Percentiles rank a stretch among this genome's conserved stretches.
phyloP scores from a whole-genome alignment of 2,329 filamentous ascomycete species.

The Fusarium nelsonii region DNA sequence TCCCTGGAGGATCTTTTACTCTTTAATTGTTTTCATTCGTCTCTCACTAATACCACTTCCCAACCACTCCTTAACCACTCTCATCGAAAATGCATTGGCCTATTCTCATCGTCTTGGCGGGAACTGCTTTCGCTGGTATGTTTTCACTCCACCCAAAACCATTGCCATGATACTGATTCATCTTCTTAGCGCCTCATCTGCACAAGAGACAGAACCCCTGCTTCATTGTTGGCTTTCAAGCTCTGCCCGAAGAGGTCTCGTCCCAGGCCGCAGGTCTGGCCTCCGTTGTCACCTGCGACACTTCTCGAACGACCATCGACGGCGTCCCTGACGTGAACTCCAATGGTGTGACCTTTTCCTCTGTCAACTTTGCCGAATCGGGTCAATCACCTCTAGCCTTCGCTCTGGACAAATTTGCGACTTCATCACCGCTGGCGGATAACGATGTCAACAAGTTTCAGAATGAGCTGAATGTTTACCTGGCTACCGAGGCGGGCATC shows the following conservation, averaged over 20 bases:
- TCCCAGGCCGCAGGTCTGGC: conserved; percentile 58
- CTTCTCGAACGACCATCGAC: conserved; percentile 60
- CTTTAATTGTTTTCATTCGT: not conserved
- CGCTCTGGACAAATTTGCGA: conserved; percentile 66
- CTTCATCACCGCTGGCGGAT: conserved; percentile 60
- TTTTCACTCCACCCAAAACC: not conserved
- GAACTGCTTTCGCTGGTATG: conserved; percentile 40
- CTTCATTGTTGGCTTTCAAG: conserved; percentile 65
- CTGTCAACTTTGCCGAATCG: conserved; percentile 68
- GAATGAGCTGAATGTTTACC: conserved; percentile 66
- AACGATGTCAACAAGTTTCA: conserved; percentile 66
- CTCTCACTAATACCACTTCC: not conserved
- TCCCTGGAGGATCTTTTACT: conserved; percentile 20
- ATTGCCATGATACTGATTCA: not conserved
- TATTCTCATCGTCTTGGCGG: conserved; percentile 33
- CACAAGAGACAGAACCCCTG: conserved; percentile 57
- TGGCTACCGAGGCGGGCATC: conserved; percentile 70
- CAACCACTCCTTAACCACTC: not conserved
- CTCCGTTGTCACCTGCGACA: conserved; percentile 63
- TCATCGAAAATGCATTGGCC: conserved; percentile 38
- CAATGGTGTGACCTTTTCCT: conserved; percentile 63
- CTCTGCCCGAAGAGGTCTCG: conserved; percentile 64
- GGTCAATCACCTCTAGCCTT: conserved; percentile 64
- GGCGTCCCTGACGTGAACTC: conserved; percentile 69
- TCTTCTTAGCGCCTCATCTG: conserved; percentile 32